Conservation (phyloP, 257 asterid species). For the Solanum rostratum region DNA sequence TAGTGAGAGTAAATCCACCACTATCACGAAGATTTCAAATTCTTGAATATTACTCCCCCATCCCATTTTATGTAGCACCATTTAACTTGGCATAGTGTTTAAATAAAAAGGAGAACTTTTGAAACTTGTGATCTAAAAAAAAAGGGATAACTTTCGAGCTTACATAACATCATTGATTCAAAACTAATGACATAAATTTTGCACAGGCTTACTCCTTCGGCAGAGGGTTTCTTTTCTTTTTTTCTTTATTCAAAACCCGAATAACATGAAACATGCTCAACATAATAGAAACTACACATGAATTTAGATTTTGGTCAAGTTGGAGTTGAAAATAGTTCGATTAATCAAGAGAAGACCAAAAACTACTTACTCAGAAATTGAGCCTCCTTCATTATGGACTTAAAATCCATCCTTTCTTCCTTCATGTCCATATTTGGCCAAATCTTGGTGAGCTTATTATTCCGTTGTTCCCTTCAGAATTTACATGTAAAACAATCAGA, state of each 20-base stretch:
- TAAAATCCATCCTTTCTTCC: slow-evolving; percentile 32
- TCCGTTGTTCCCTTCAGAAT: neutral
- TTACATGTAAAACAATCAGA: neutral
- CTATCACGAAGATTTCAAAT: neutral
- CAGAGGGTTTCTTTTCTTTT: neutral
- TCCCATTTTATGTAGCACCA: too few relatives aligned
- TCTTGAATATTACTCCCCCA: neutral
- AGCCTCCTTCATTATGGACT: slow-evolving; percentile 49
- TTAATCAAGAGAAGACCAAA: neutral
- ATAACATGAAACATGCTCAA: neutral
- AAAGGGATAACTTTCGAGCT: too few relatives aligned
- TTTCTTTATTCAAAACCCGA: neutral
- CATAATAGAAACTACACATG: neutral
- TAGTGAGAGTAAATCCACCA: neutral
- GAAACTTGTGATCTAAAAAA: too few relatives aligned
- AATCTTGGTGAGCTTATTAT: neutral
- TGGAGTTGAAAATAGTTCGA: neutral
- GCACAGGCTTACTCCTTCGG: neutral
- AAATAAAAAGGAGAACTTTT: too few relatives aligned
- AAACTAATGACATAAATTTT: neutral
- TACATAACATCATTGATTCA: neutral
- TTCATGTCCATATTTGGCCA: slow-evolving; percentile 9
- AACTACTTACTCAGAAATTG: slow-evolving; percentile 36
- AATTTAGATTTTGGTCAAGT: neutral
- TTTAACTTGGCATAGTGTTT: too few relatives aligned